These are phyloP conservation scores for Fibroporia radiculosa DNA, from an alignment of 768 basidiomycete genomes.

Conservation along the genomic window DNA sequence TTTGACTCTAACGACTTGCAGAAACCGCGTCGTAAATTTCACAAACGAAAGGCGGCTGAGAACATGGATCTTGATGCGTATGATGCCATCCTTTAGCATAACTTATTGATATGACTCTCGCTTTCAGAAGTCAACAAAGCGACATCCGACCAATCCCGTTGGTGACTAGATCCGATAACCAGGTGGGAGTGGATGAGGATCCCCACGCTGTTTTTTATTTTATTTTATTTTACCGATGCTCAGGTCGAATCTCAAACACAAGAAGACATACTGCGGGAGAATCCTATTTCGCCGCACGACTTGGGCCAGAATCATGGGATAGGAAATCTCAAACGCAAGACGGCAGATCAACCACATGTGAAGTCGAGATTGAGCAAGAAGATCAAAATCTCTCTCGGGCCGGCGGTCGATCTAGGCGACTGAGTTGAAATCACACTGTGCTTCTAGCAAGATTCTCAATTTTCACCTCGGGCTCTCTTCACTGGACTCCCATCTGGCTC, in stretches of 20 bases:
- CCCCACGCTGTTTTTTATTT: too few species aligned
- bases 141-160: too few species aligned
- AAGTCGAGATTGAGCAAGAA: slow-evolving; percentile 37
- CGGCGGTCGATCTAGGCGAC: slow-evolving; percentile 69
- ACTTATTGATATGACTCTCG: not conserved
- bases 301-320: slow-evolving; percentile 2
- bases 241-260: slow-evolving; percentile 34
- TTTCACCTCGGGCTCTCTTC: too few species aligned
- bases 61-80: slow-evolving; percentile 6
- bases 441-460: too few species aligned
- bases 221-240: too few species aligned
- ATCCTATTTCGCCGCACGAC: slow-evolving; percentile 6
- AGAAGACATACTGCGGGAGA: slow-evolving; percentile 23
- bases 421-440: slow-evolving; percentile 28
- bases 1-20: slow-evolving; percentile 4
- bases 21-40: slow-evolving; percentile 14
- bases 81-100: not conserved
- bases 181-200: too few species aligned
- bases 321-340: slow-evolving; percentile 28
- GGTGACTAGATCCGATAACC: too few species aligned
- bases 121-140: too few species aligned
- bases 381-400: slow-evolving; percentile 63
- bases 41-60: slow-evolving; percentile 8
- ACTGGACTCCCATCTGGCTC: too few species aligned
- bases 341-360: slow-evolving; percentile 4